phyloP scores from a whole-genome alignment of 139 green algal genomes.

The Pleodorina starrii region DNA sequence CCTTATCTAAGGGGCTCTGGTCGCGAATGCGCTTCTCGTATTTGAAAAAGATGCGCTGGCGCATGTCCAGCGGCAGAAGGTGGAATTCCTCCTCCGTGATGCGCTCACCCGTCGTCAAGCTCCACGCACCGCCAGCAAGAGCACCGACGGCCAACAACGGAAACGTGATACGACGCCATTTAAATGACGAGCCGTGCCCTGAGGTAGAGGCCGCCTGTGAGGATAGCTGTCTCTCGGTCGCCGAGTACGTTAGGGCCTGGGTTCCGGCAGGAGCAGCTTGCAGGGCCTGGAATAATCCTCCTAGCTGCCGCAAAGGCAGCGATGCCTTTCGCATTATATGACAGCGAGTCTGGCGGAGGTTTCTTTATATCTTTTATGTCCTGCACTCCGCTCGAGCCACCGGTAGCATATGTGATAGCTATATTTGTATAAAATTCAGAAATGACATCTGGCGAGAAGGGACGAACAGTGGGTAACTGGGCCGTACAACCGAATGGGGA shows the following conservation, averaged over 20 bases:
- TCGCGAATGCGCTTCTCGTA: constrained; percentile 88
- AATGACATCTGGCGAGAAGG: too few relatives aligned
- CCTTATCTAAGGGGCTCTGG: constrained; percentile 83
- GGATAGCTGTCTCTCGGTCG: constrained; percentile 26
- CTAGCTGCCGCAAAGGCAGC: not conserved
- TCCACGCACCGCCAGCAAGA: not conserved
- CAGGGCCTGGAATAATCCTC: not conserved
- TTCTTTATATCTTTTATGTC: too few relatives aligned
- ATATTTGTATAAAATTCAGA: too few relatives aligned
- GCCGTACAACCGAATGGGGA: too few relatives aligned
- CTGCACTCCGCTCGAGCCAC: too few relatives aligned
- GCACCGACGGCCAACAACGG: not conserved
- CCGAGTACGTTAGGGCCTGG: not conserved
- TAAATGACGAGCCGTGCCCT: not conserved
- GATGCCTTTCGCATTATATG: not conserved
- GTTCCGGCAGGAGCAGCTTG: not conserved
- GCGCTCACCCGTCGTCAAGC: not conserved
- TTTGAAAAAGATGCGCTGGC: constrained; percentile 75
- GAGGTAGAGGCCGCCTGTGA: constrained; percentile 18
- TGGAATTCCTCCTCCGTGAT: not conserved
- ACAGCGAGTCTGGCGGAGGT: too few relatives aligned
- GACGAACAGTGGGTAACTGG: too few relatives aligned
- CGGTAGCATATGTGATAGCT: too few relatives aligned
- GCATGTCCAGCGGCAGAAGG: constrained; percentile 58
- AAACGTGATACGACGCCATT: not conserved